Conservation (phyloP, 2,329 filamentous ascomycete genomes). For the Pseudogymnoascus sp. region DNA sequence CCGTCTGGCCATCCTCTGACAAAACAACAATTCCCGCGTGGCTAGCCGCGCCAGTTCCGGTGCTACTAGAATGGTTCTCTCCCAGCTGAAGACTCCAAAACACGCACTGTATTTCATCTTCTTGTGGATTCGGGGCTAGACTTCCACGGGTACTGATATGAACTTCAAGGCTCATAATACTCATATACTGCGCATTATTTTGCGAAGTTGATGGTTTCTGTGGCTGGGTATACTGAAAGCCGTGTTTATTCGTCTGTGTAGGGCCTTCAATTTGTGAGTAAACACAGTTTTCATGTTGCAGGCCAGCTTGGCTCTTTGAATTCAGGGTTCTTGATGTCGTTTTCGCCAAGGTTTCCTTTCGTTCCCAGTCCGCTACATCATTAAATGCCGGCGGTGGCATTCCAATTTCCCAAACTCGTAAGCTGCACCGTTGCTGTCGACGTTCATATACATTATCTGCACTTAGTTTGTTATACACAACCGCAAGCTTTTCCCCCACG, state of each 20-base stretch:
- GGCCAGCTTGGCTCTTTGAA: conserved; percentile 12
- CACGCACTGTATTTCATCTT: conserved; percentile 80
- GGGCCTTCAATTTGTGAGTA: conserved; percentile 84
- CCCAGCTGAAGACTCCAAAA: conserved; percentile 87
- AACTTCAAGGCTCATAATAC: conserved; percentile 85
- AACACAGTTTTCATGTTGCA: conserved; percentile 27
- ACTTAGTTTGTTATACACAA: conserved; percentile 41
- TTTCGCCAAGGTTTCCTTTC: conserved; percentile 24
- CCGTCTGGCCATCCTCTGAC: conserved; percentile 52
- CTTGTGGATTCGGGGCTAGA: conserved; percentile 78
- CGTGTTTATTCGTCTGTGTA: conserved; percentile 73
- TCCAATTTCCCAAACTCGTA: conserved; percentile 71
- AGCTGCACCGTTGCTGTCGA: conserved; percentile 50
- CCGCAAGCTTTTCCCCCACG: conserved; percentile 43
- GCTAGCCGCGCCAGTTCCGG: conserved; percentile 40
- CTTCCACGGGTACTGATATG: conserved; percentile 81
- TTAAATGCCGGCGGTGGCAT: conserved; percentile 58
- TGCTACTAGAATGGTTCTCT: conserved; percentile 48
- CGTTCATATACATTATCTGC: conserved; percentile 44
- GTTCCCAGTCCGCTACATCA: conserved; percentile 66
- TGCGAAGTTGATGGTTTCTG: conserved; percentile 66
- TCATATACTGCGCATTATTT: conserved; percentile 90
- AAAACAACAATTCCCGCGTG: conserved; percentile 66
- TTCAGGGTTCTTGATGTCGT: conserved; percentile 27
- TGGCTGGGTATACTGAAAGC: conserved; percentile 79